These are phyloP conservation scores for Acacia pycnantha DNA, from an alignment of 331 rosid genomes.

Conservation along the genomic window DNA sequence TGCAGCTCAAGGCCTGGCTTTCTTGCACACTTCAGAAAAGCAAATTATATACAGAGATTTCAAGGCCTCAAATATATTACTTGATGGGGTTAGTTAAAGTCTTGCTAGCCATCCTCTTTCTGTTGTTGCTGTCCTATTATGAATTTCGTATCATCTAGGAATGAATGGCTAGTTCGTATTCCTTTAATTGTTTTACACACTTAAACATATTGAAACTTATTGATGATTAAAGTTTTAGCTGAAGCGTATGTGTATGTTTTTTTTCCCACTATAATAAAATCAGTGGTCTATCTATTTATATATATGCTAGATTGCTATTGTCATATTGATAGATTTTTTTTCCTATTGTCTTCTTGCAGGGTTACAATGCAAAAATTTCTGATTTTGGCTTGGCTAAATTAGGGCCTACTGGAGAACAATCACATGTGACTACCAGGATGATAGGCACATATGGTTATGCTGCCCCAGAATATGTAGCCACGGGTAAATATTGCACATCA, in stretches of 20 bases:
- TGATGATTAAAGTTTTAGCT: neutral
- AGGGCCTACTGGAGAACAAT: constrained; percentile 74
- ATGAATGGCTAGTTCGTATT: neutral
- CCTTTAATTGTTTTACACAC: neutral
- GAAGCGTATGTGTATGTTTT: neutral
- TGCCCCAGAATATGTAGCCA: constrained; percentile 88
- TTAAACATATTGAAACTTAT: neutral
- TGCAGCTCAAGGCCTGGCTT: constrained; percentile 88
- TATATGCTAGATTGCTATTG: neutral
- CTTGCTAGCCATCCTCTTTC: neutral
- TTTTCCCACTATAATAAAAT: neutral
- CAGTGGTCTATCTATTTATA: neutral
- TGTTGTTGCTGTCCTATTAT: neutral
- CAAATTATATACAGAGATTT: constrained; percentile 83
- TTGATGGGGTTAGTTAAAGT: constrained; percentile 62
- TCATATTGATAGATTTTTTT: constrained; percentile 1
- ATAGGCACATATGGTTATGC: constrained; percentile 92
- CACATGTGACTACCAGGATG: constrained; percentile 89
- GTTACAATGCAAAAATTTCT: constrained; percentile 72
- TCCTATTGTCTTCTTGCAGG: constrained; percentile 40
- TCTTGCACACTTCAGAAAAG: constrained; percentile 72
- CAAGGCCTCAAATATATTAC: constrained; percentile 88
- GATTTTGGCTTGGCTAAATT: constrained; percentile 90
- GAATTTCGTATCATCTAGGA: neutral
- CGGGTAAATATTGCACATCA: constrained; percentile 48